A percentile compares a stretch with the other conserved stretches of the same genome.
Conservation (phyloP, 495 filamentous ascomycete species). For the Zalerion maritima region DNA sequence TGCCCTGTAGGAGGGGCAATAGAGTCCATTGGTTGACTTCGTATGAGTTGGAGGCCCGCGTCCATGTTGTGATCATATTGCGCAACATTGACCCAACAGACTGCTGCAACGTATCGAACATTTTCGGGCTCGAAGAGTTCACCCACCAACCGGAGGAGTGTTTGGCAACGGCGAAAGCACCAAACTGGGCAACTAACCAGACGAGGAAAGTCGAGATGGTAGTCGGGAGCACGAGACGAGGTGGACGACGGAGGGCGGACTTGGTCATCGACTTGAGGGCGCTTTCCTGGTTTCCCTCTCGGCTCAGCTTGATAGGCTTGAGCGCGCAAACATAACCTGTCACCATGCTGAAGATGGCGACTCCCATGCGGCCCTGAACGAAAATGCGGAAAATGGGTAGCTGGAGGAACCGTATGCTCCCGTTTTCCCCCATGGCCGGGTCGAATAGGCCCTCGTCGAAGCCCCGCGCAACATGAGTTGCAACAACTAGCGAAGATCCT, state of each 20-base stretch:
- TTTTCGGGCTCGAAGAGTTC: slow-evolving; percentile 34
- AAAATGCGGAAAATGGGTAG: slow-evolving; percentile 45
- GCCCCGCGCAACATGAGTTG: slow-evolving; percentile 47
- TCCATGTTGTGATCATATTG: slow-evolving; percentile 42
- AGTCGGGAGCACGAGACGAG: slow-evolving; percentile 46
- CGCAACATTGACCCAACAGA: slow-evolving; percentile 21
- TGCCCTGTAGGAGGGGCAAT: slow-evolving; percentile 44
- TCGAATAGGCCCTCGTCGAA: slow-evolving; percentile 45
- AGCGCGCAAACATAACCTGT: slow-evolving; percentile 55
- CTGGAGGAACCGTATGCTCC: slow-evolving; percentile 38
- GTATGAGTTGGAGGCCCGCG: slow-evolving; percentile 41
- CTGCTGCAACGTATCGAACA: slow-evolving; percentile 20
- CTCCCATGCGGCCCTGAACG: slow-evolving; percentile 48
- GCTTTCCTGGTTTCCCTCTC: slow-evolving; percentile 35
- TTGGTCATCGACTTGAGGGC: slow-evolving; percentile 42
- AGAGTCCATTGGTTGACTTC: slow-evolving; percentile 56
- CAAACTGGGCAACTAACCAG: slow-evolving; percentile 41
- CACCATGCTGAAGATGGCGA: slow-evolving; percentile 51
- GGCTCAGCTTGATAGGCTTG: slow-evolving; percentile 46
- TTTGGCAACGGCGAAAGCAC: slow-evolving; percentile 42
- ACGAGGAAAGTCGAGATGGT: slow-evolving; percentile 42
- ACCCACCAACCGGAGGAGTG: slow-evolving; percentile 46
- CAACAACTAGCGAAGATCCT: slow-evolving; percentile 47
- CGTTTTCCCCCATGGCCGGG: slow-evolving; percentile 32
- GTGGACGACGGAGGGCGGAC: slow-evolving; percentile 49